A percentile compares a stretch with the other conserved stretches of the same genome.
These are phyloP conservation scores for Aspergillus vadensis DNA, from an alignment of 2,329 filamentous ascomycete genomes.

Conservation along the genomic window DNA sequence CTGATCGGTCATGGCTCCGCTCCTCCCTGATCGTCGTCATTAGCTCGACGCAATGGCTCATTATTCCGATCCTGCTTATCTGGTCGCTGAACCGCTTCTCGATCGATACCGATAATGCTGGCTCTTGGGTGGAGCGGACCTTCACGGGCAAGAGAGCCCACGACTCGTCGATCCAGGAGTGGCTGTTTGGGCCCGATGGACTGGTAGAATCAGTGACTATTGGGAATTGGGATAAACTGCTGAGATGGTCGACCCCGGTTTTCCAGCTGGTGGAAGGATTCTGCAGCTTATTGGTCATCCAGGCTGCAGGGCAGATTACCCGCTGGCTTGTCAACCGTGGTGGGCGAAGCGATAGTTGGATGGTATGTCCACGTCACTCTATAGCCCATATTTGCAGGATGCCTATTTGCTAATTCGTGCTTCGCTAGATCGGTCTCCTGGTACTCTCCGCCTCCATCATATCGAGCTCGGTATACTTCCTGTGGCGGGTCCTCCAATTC, in stretches of 20 bases:
- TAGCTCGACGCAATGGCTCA: slow-evolving; percentile 78
- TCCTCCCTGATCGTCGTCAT: slow-evolving; percentile 70
- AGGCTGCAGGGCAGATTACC: slow-evolving; percentile 90
- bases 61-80: slow-evolving; percentile 84
- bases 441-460: slow-evolving; percentile 88
- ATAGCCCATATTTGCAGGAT: not conserved
- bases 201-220: slow-evolving; percentile 77
- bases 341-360: slow-evolving; percentile 92
- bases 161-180: slow-evolving; percentile 71
- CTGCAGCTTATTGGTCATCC: slow-evolving; percentile 92
- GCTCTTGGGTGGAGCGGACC: slow-evolving; percentile 79
- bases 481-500: slow-evolving; percentile 93
- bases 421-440: slow-evolving; percentile 74
- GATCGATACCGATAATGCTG: slow-evolving; percentile 70
- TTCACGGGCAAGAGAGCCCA: slow-evolving; percentile 66
- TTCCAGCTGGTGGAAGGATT: slow-evolving; percentile 97
- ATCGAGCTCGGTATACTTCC: slow-evolving; percentile 90
- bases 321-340: slow-evolving; percentile 87
- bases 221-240: slow-evolving; percentile 82
- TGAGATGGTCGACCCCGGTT: slow-evolving; percentile 88
- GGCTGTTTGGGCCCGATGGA: slow-evolving; percentile 85
- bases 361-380: slow-evolving; percentile 61
- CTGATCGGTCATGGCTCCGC: slow-evolving; percentile 74
- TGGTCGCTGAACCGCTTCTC: slow-evolving; percentile 96
- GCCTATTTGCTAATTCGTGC: not conserved